Base-by-base conservation (phyloP, 768 basidiomycete genomes). In the Kwoniella dejecticola region DNA sequence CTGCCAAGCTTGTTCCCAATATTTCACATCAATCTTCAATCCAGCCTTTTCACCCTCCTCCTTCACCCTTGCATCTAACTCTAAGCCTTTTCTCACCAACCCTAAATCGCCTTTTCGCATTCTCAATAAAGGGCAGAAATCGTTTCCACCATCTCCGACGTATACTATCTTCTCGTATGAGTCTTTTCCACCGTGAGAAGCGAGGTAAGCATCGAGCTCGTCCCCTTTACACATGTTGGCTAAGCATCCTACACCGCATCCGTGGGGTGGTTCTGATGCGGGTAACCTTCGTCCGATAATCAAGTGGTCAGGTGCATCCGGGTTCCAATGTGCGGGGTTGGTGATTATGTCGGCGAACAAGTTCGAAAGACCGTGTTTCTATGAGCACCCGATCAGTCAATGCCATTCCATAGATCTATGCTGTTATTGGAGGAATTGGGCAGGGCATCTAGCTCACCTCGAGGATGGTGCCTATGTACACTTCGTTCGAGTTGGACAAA, bases 181-280 rank as follows among this genome's bases (percentile, higher is more conserved):
- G 10, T 77, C 76, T 58, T 76, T 73, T 15, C 83, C 81, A 10
- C 82, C 82, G 61, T 88, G 82, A 44, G 86, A 81, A 1, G 81
- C 80, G 49, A 95, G 82, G 80, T 89, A 97, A 1, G 86, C 86
- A 10, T 87, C 85, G n/a, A 99, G 83, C 76, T 99, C 96, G 64
- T 90, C 88, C n/a, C 95, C 94, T 82, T 99, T 99, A 83, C 96
- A 99, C 94, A 99, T 96, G 82, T 99, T 98, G 13, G 88, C 85
- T 58, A 87, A 87, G 81, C 96, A 99, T 5, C 95, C 95, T 52
- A 95, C 83, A 44, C 81, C 82, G 80, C 96, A 99, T 6, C 72
- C 75, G 77, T 98, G 96, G 61, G 91, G 91, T 1, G 86, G 86
- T 1, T 85, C 89, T 21, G 80, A 68, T 11, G 90, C 89, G 61